Base-by-base conservation (phyloP, 2,329 filamentous ascomycete species). In the Pezicula rhizophila region DNA sequence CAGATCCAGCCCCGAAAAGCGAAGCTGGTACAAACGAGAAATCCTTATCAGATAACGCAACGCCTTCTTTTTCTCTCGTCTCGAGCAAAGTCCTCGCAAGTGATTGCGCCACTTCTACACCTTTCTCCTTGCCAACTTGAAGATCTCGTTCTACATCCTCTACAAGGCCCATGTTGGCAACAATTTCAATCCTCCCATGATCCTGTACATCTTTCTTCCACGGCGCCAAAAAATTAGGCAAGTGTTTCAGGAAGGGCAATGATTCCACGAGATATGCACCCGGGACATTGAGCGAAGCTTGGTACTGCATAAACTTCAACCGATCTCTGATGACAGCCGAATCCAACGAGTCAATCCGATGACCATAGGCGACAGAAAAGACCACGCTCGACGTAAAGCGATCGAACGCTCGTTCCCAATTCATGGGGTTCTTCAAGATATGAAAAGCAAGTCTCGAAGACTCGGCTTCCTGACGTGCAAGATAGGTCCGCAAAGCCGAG, bases 351-450 rank as follows among this genome's bases (percentile, higher is more conserved):
- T 76, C 70, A 46, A 76, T 71, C 6, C 73, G 69, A 48, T 74
- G 72, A 0, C 75, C 74, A 53, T 77, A 78, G 4, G 73, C 67
- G 4, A 77, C 70, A 5, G 69, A 73, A 52, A 77, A 74, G 5
- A 76, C 73, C 28, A 77, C 66, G 52, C 70, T 73, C 2, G 70
- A 68, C 0, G 73, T 73, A 53, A 74, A 78, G 0, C 71, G 65
- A 54, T 76, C 70, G 20, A 76, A 65, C 15, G 69, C 63, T 43
- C 69, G 67, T 52, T 74, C 72, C 64, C 73, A 77, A 20, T 66
- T 66, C 2, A 54, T 48, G 0, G 70, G 66, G 5, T 62, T 62
- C 3, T 60, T 48, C 11, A 77, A 59, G 5, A 78, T 59, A 6
- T 72, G 66, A 49, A 56, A 63, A 45, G 69, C 67, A 4, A 77